These are phyloP conservation scores for Linnemannia elongata DNA, from an alignment of 192 early-diverging fungal species.

Conservation along the genomic window DNA sequence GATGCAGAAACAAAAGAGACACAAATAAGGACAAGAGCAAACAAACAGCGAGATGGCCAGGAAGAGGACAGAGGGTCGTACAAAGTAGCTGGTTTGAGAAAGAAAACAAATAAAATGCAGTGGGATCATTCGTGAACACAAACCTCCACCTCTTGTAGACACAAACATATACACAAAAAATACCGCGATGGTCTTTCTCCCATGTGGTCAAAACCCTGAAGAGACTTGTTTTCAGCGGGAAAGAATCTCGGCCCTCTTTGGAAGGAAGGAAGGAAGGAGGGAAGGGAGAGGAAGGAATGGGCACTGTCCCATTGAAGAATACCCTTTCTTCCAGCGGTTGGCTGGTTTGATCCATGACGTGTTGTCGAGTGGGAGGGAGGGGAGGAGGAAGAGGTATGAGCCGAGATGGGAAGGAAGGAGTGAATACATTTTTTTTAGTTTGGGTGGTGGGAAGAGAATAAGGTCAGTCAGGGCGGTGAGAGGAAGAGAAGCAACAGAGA, in stretches of 20 bases:
- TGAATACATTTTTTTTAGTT: background rate
- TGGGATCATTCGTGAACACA: background rate
- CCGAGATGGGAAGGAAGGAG: background rate
- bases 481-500: background rate
- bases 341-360: background rate
- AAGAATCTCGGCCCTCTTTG: background rate
- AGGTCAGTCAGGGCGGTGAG: background rate
- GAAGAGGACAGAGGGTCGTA: background rate
- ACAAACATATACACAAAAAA: background rate
- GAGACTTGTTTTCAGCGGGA: background rate
- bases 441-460: background rate
- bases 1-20: background rate
- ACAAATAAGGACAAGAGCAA: background rate
- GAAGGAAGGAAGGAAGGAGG: background rate
- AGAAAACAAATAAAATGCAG: background rate
- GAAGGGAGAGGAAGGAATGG: background rate
- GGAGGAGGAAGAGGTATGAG: background rate
- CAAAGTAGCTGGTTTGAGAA: conserved; percentile 4
- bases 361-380: background rate
- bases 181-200: background rate
- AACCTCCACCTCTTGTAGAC: background rate
- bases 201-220: background rate
- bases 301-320: background rate
- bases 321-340: background rate
- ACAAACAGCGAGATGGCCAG: background rate